Evolutionary conservation across 108 stramenopile genomes (phyloP).

Genomic region (Hondaea fermentalgiana): DNA sequence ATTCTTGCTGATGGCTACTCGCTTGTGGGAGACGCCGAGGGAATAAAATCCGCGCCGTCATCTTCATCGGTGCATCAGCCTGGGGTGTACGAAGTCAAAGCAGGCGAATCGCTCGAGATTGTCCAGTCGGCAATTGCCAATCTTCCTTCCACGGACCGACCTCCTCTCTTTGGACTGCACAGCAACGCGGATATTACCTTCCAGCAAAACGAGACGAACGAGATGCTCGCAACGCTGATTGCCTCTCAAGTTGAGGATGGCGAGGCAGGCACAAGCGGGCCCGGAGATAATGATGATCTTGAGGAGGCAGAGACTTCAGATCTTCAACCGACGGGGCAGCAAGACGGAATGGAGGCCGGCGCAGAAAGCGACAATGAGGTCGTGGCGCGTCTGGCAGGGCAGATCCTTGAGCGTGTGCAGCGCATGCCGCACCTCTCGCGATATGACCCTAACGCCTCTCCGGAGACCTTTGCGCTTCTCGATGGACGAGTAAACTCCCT

Average conservation of each 20-base stretch:
- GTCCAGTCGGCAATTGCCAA: conserved; percentile 25
- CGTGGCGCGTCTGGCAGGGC: conserved; percentile 30
- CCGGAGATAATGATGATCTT: not conserved
- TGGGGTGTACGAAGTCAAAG: conserved; percentile 41
- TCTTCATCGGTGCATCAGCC: conserved; percentile 32
- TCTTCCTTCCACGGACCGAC: conserved; percentile 43
- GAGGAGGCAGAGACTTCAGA: conserved; percentile 23
- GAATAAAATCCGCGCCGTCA: conserved; percentile 19
- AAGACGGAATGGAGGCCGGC: not conserved
- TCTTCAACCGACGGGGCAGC: not conserved
- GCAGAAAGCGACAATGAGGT: conserved; percentile 24
- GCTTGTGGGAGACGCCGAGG: conserved; percentile 31
- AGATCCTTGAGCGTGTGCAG: conserved; percentile 32
- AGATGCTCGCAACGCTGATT: conserved; percentile 32
- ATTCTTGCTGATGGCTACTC: conserved; percentile 38
- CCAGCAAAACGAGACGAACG: conserved; percentile 43
- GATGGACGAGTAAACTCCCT: conserved; percentile 44
- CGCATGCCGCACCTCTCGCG: conserved; percentile 19
- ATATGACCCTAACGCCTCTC: conserved; percentile 18
- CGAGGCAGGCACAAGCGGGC: conserved; percentile 24
- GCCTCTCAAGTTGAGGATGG: conserved; percentile 29
- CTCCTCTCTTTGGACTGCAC: conserved; percentile 46
- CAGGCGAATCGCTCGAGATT: conserved; percentile 27
- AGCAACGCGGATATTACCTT: conserved; percentile 49
- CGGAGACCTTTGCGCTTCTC: conserved; percentile 29